A percentile compares a stretch with the other conserved stretches of the same genome.
Evolutionary conservation across 768 basidiomycete species (phyloP).

Genomic region (Gymnopilus junonius): DNA sequence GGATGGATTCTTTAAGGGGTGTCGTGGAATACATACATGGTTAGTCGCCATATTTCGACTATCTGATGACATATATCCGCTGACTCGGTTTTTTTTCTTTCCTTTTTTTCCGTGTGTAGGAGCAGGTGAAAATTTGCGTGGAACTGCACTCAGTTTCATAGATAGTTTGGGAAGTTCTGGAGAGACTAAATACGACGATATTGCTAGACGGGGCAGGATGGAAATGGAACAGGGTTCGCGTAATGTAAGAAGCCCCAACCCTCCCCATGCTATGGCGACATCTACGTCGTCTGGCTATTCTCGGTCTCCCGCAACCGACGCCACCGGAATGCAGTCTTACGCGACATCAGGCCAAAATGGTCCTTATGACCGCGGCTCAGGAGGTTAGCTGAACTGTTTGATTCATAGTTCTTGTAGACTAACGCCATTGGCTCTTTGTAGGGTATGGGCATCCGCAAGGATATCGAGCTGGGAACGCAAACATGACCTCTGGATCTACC

Average conservation of each 20-base stretch:
- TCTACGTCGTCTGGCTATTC: background rate
- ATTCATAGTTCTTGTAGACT: background rate
- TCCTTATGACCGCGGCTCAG: background rate
- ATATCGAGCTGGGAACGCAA: background rate
- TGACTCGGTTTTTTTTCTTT: background rate
- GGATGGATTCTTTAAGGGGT: slow-evolving; percentile 26
- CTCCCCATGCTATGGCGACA: background rate
- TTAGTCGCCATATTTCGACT: slow-evolving; percentile 5
- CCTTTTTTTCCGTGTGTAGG: slow-evolving; percentile 29
- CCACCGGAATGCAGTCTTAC: background rate
- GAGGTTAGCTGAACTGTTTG: background rate
- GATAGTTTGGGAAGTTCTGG: slow-evolving; percentile 36
- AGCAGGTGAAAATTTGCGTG: slow-evolving; percentile 48
- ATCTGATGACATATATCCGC: background rate
- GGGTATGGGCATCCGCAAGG: background rate
- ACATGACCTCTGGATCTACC: background rate
- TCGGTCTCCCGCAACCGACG: background rate
- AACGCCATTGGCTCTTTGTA: background rate
- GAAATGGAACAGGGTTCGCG: slow-evolving; percentile 46
- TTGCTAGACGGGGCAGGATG: slow-evolving; percentile 38
- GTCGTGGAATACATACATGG: slow-evolving; percentile 42
- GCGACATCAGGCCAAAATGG: background rate
- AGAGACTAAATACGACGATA: slow-evolving; percentile 36
- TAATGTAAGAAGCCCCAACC: slow-evolving; percentile 21
- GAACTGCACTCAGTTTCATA: slow-evolving; percentile 43